Evolutionary conservation across 192 early-diverging fungal genomes (phyloP).

Genomic region (Gamsiella multidivaricata): DNA sequence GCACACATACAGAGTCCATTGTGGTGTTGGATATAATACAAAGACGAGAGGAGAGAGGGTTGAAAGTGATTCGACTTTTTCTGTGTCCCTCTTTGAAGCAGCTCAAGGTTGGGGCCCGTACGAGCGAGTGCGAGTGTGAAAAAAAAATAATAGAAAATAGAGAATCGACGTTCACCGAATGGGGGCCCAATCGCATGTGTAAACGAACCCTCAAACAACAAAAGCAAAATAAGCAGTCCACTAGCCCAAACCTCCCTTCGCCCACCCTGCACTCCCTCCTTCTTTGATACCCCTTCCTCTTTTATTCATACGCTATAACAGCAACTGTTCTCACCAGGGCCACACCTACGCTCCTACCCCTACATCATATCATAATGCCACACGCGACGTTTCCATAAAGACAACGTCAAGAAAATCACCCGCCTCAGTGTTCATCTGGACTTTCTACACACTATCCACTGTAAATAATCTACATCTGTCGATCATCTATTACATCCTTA

Average conservation of each 20-base stretch:
- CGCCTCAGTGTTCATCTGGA: conserved; percentile 96
- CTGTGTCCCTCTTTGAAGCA: neutral
- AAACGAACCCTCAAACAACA: no score
- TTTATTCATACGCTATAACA: neutral
- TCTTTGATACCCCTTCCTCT: conserved; percentile 12
- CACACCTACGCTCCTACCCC: neutral
- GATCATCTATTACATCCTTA: no score
- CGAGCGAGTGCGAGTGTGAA: neutral
- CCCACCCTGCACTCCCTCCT: neutral
- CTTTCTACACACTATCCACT: conserved; percentile 98
- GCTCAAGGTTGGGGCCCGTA: no score
- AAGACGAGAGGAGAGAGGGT: conserved; percentile 4
- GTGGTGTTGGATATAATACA: conserved; percentile 42
- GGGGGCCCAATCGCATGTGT: neutral
- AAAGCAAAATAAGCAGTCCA: no score
- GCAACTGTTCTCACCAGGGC: neutral
- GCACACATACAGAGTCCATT: conserved; percentile 52
- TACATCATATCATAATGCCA: conserved; percentile 37
- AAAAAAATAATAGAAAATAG: conserved; percentile 10
- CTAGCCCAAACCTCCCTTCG: no score
- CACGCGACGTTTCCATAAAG: no score
- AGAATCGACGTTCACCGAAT: no score
- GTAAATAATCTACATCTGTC: no score
- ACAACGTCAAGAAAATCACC: conserved; percentile 99
- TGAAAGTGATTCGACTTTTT: neutral